Evolutionary conservation across 1,284 basidiomycete species (phyloP).

Genomic region (Vanrija pseudolonga): DNA sequence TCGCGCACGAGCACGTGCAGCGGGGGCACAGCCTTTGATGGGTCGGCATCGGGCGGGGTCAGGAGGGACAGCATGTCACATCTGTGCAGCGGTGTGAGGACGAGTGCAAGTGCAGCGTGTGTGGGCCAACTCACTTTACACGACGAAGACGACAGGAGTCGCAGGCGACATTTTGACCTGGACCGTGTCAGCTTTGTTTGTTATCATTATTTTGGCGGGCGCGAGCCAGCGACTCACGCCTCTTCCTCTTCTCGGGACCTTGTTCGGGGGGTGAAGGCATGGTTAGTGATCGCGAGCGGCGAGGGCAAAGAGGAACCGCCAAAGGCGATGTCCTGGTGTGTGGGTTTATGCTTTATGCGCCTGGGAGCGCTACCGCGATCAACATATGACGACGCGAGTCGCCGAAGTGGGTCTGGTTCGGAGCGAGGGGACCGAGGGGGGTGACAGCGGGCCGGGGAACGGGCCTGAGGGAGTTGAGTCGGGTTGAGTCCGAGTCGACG

Average conservation of each 20-base stretch:
- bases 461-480: no score
- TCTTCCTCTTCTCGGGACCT: conserved; percentile 24
- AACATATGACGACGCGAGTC: no score
- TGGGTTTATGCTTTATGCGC: no score
- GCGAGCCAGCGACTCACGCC: no score
- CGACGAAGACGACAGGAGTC: conserved; percentile 37
- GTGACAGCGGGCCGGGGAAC: no score
- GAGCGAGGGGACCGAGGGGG: no score
- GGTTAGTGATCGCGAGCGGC: not conserved
- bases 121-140: conserved; percentile 28
- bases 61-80: conserved; percentile 32
- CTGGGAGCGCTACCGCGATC: no score
- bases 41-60: conserved; percentile 5
- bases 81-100: conserved; percentile 1
- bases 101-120: not conserved
- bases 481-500: no score
- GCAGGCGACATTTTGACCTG: conserved; percentile 42
- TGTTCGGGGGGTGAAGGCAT: not conserved
- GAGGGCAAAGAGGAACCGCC: no score
- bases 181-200: not conserved
- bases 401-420: no score
- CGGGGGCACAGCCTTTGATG: conserved; percentile 2
- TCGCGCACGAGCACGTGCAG: conserved; percentile 22
- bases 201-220: no score
- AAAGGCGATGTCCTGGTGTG: no score